Base-by-base conservation (phyloP, 1,139 yeast species). In the Candida neerlandica region DNA sequence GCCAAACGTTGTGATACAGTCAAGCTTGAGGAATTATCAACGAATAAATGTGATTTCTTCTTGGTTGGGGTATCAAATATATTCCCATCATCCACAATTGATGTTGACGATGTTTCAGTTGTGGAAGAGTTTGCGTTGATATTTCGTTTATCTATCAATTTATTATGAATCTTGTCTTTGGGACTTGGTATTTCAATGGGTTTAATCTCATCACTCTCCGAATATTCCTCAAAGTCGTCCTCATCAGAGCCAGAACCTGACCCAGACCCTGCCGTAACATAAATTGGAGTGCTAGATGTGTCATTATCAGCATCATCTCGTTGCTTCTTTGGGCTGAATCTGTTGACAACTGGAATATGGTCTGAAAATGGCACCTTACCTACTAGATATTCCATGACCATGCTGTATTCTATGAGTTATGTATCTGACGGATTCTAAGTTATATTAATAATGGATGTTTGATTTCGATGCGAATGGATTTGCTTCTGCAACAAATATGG, bases 131-230 rank as follows among this genome's bases (percentile, higher is more conserved):
- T 10, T 7, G 27, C 2, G 27, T 10, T 37, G 12, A 29, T 33
- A 41, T 33, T 32, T 34, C 59, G 37, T 38, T 50, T 53, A 18
- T 44, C 41, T 2, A 57, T 16, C 12, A 55, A 18, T 39, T 50
- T 51, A 2, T 49, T 41, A 43, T 57, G 59, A 9, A 55, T 48
- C 45, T 49, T 55, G 9, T 55, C 51, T 33, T 51, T 54, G 9
- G 60, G 57, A 27, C 46, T 51, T 11, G 47, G 21, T 2, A 45
- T 34, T 12, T 43, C 34, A 11, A 50, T 50, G 6, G 56, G 48
- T 19, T 27, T 41, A 9, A 48, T 45, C 14, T 53, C 56, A 11
- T 41, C 44, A 21, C 38, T 41, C 11, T 26, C 44, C 9, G 23
- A 30, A 14, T 44, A 40, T 12, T 34, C 43, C 14, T 41, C 33